phyloP scores from a whole-genome alignment of 1,284 basidiomycete genomes.

The Cyathus pygmaeus region DNA sequence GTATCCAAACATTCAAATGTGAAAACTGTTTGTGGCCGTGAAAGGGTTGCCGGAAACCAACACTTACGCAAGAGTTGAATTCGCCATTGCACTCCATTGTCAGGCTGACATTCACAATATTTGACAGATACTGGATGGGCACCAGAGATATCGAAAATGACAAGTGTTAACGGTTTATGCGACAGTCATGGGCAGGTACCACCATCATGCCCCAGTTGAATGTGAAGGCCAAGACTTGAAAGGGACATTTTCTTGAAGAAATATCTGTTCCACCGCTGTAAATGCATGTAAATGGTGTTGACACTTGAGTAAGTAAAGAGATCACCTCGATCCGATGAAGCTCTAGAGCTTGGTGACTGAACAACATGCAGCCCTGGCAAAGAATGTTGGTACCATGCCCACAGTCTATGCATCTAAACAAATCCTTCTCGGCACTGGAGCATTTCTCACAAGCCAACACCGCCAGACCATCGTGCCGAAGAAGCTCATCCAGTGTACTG shows the following conservation, averaged over 20 bases:
- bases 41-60: no score
- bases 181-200: conserved; percentile 15
- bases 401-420: neutral
- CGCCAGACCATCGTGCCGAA: no score
- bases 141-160: conserved; percentile 20
- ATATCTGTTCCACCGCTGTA: conserved; percentile 27
- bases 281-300: neutral
- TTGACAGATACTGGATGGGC: conserved; percentile 18
- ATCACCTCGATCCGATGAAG: neutral
- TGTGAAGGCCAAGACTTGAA: conserved; percentile 24
- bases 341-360: neutral
- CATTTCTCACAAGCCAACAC: no score
- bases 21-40: no score
- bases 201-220: conserved; percentile 35
- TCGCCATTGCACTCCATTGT: conserved; percentile 6
- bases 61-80: conserved; percentile 36
- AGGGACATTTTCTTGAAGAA: conserved; percentile 31
- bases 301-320: neutral
- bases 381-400: neutral
- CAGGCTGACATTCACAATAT: conserved; percentile 22
- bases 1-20: no score
- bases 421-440: no score
- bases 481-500: no score
- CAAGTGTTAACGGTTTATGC: conserved; percentile 10
- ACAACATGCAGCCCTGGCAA: neutral